Percentiles rank a stretch among this genome's conserved stretches.
Evolutionary conservation across 1,284 basidiomycete species (phyloP).

Genomic region (Pseudozyma tsukubaensis): DNA sequence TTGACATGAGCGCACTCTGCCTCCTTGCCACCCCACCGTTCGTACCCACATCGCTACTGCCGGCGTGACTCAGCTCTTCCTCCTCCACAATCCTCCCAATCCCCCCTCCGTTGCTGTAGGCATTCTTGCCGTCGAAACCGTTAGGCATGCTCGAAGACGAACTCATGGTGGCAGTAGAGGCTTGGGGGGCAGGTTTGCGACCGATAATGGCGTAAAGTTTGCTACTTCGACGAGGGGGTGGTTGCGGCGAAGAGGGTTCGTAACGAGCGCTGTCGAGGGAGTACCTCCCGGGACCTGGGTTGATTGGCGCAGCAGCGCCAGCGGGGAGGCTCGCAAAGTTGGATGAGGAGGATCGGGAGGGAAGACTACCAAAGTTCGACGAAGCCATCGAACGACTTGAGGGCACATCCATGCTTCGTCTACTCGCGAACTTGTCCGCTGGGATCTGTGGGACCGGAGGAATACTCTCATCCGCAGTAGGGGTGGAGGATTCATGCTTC

Average conservation of each 20-base stretch:
- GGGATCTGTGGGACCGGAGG: neutral
- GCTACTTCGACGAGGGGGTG: conserved; percentile 27
- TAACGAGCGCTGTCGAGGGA: conserved; percentile 12
- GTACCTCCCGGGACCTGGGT: neutral
- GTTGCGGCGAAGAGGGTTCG: neutral
- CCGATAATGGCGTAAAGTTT: conserved; percentile 17
- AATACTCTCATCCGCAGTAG: neutral
- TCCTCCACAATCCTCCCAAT: conserved; percentile 26
- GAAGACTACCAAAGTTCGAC: neutral
- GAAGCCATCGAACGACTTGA: neutral
- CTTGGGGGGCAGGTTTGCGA: conserved; percentile 1
- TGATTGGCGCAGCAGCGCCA: neutral
- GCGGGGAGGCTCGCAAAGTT: neutral
- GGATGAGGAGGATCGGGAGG: neutral
- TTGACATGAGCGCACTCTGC: conserved; percentile 19
- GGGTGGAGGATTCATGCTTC: conserved; percentile 11
- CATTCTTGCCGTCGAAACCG: too few species aligned
- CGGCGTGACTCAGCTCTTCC: conserved; percentile 10
- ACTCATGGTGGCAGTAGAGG: neutral
- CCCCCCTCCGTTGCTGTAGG: neutral
- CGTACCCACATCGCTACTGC: neutral
- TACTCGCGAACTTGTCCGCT: neutral
- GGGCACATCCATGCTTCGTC: neutral
- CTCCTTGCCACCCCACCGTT: neutral
- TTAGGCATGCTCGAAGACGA: too few species aligned